Evolutionary conservation across 164 flowering plant genomes (phyloP), one percentile per base, ranked within the genome.

Genomic region (Paratinospora sagittata): DNA sequence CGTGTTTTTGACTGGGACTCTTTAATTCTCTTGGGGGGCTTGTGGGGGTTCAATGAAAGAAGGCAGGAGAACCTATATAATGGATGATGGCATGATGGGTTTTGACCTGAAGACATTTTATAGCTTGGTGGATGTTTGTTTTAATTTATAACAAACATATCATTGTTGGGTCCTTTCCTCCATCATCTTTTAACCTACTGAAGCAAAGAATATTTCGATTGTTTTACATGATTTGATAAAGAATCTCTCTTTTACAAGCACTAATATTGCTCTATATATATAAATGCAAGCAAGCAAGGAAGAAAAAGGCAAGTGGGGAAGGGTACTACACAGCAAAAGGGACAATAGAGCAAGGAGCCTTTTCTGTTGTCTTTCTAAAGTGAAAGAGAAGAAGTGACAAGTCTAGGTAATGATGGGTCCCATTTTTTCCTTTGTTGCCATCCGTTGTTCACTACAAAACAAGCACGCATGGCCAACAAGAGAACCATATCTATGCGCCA

Each of bases 391-490:
- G 34, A 43, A 43, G 47, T 43, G 47, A 43, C 47, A 43, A 43
- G 47, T 43, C 47, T 43, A 9, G 12, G 5, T 43, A 43, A 43
- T 43, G 8, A 9, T 21, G 63, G 47, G 68, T 7, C 67, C 68
- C 74, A 11, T 17, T 34, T 37, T 21, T 8, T 21, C 17, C 37
- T 67, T 37, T 73, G 39, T 41, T 73, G 75, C 65, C 60, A 58
- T 73, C 52, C 58, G 60, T 27, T 67, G 27, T 33, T 73, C 75
- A 67, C 47, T 73, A 60, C 70, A 30, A 73, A 73, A 73, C 75
- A 67, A 41, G 55, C 70, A 58, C 70, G 70, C 75, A 73, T 67
- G 75, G 75, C 75, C 75, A 73, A 73, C 75, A 67, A 67, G 27
- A 73, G 67, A 14, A 73, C 75, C 60, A 64, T 34, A 27, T 65